phyloP scores from a whole-genome alignment of 2,329 filamentous ascomycete genomes.

The Penicillium sp. region DNA sequence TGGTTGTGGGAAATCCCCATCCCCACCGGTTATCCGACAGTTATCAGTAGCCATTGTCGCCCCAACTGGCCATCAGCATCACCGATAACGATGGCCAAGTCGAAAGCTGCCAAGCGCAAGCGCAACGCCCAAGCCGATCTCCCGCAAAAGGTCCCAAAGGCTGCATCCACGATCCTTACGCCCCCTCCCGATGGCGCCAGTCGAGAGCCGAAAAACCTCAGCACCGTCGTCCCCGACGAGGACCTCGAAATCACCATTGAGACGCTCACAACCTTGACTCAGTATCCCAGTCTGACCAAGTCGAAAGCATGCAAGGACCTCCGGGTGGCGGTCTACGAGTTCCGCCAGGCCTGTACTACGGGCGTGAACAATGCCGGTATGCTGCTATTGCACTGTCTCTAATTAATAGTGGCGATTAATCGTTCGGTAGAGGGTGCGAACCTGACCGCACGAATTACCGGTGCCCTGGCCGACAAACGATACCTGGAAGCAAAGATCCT shows the following conservation, averaged over 20 bases:
- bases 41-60: too few relatives aligned
- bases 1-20: too few relatives aligned
- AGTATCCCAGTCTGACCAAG: conserved; percentile 57
- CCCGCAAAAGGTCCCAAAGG: conserved; percentile 22
- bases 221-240: conserved; percentile 38
- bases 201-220: conserved; percentile 22
- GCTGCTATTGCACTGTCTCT: conserved; percentile 6
- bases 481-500: conserved; percentile 58
- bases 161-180: conserved; percentile 12
- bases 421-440: conserved; percentile 45
- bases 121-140: conserved; percentile 22
- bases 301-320: conserved; percentile 60
- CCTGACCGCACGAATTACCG: conserved; percentile 58
- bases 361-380: conserved; percentile 52
- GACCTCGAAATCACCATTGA: conserved; percentile 61
- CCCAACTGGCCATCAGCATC: too few relatives aligned
- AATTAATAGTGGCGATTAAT: too few relatives aligned
- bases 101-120: conserved; percentile 26
- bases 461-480: conserved; percentile 56
- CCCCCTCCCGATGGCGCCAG: conserved; percentile 23
- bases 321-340: conserved; percentile 59
- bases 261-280: conserved; percentile 51
- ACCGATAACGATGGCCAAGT: conserved; percentile 28
- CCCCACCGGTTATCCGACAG: too few relatives aligned
- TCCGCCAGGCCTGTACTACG: conserved; percentile 60